Base-by-base conservation (phyloP, 2,329 filamentous ascomycete species). In the Tothia fuscella region DNA sequence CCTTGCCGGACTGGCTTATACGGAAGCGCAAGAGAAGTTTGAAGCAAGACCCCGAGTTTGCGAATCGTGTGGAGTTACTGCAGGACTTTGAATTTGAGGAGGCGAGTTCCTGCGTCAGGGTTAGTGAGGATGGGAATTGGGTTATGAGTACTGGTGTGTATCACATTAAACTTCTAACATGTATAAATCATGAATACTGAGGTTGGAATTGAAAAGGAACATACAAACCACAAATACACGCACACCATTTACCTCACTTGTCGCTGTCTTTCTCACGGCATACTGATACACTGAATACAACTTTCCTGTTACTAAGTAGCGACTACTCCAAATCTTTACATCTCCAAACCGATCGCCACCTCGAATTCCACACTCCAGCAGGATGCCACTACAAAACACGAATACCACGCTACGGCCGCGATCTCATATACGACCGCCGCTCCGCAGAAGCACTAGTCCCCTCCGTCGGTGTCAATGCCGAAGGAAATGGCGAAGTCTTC, bases 21-120 rank as follows among this genome's bases (percentile, higher is more conserved):
- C 76, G 86, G 50, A 81, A 86, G 53, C 73, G 89, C 58, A 96
- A 95, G 70, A 75, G 83, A 58, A 93, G 84, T 56, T 67, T 95
- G 51, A 96, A 96, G 63, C 79, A 89, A 51, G 89, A 96, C 57
- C 72, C 82, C 46, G 89, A 95, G 57, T 96, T 89, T 63, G 81
- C 88, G 48, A 94, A 87, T 60, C 82, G 91, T 50, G 80, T 98
- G 52, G 91, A 98, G 62, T 71, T 98, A 44, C 73, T 98, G 28
- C 91, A 98, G 56, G 91, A 98, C 57, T 98, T 98, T 60, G 88
- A 93, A 56, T 96, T 98, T 54, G 88, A 95, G 54, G 88, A 94
- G 63, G 89, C 93, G 30, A 94, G 87, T 57, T 77, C 80, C 51
- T 95, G 89, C 57, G 77, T 98, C 48, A 76, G 86, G 38, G 76